Evolutionary conservation across 1,284 basidiomycete species (phyloP), one percentile per base, ranked within the genome.

Genomic region (Boletus hoseneyae): DNA sequence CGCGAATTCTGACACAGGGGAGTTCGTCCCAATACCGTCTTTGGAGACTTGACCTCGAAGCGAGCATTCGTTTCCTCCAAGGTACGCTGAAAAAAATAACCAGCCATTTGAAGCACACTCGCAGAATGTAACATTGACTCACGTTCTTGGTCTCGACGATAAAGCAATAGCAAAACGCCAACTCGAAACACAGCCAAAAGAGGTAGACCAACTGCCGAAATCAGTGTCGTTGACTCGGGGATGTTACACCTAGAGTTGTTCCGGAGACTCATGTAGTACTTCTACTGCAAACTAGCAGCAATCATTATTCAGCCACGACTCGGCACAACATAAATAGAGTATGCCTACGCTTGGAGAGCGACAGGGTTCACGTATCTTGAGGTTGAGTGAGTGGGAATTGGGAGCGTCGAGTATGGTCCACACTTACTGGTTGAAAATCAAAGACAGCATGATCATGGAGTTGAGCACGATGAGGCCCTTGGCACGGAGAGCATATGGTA

Each of bases 401-500:
- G 15, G 15, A 23, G 10, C 37, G 8, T 46, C 3, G 18, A 8
- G 29, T 1, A 4, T n/a, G 11, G 9, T 18, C 6, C 16, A 16
- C 16, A 47, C 37, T 39, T 32, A 89, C 68, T 89, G 85, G 68
- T 89, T 90, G 74, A 89, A 87, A 56, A 85, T 81, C 55, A 85
- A 77, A 1, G 84, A 78, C 27, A 80, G 53, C 16, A 80, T 82
- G 57, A 85, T 76, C 50, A 76, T 67, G 54, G 86, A 82, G 70
- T 80, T 83, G 71, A 86, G 85, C 38, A 88, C 68, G 56, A 77
- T 84, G 71, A 89, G 80, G 50, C 87, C 87, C 73, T 89, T 89
- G 43, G 88, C 84, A 60, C 87, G 85, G 45, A 90, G 72, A 18
- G 72, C 65, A 71, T 74, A 87, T 8, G 85, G 85, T 34, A 87